Percentiles rank a stretch among this genome's conserved stretches.
Conservation (phyloP, 1,284 basidiomycete genomes). For the Apiotrichum sp. region DNA sequence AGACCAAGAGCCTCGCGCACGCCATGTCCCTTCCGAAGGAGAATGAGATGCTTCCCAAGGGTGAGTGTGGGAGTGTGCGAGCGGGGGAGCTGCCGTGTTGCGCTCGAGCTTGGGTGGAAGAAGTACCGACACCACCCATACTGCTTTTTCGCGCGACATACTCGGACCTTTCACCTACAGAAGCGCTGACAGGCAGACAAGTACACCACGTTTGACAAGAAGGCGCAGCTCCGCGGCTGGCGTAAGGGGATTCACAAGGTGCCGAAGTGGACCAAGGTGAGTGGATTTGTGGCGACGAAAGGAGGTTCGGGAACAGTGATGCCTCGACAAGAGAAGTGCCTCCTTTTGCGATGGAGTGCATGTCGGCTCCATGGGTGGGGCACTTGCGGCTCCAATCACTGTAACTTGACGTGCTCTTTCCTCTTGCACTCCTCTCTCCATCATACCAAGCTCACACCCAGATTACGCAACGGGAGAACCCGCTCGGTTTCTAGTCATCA, state of each 20-base stretch:
- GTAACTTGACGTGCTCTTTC: too few relatives aligned
- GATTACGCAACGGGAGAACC: conserved; percentile 78
- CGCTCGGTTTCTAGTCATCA: conserved; percentile 67
- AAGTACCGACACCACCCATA: too few relatives aligned
- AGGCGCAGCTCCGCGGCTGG: conserved; percentile 58
- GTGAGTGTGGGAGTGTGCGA: conserved; percentile 29
- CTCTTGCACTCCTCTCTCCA: neutral
- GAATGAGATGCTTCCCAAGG: conserved; percentile 47
- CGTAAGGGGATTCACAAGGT: conserved; percentile 95
- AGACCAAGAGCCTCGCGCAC: conserved; percentile 53
- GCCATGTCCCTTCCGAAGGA: conserved; percentile 43
- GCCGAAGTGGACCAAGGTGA: conserved; percentile 84
- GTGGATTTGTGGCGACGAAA: conserved; percentile 32
- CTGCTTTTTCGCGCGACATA: too few relatives aligned
- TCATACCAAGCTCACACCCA: conserved; percentile 36
- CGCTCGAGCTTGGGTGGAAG: too few relatives aligned
- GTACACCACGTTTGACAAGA: conserved; percentile 82
- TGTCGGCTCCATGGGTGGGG: too few relatives aligned
- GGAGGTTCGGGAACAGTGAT: too few relatives aligned
- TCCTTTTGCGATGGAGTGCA: too few relatives aligned
- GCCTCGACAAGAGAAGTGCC: too few relatives aligned
- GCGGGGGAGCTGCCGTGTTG: too few relatives aligned
- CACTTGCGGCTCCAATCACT: too few relatives aligned
- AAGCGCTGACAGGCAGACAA: conserved; percentile 58
- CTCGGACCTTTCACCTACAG: neutral